A percentile compares a stretch with the other conserved stretches of the same genome.
phyloP scores from a whole-genome alignment of 768 basidiomycete species.

The Phaeotremella skinneri region DNA sequence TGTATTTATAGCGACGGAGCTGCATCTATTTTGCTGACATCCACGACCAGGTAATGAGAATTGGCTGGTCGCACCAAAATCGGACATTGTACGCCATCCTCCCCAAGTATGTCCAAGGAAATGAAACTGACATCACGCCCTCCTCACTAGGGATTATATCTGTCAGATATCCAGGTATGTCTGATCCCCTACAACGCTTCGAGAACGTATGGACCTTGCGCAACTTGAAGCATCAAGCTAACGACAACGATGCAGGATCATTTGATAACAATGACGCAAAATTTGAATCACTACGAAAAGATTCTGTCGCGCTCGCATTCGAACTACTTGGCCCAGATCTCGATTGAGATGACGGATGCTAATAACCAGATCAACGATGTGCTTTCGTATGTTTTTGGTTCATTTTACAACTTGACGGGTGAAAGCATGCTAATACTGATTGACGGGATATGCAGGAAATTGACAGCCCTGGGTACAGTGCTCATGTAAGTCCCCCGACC shows the following conservation, averaged over 20 bases:
- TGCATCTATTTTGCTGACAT: neutral
- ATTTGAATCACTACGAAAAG: conserved; percentile 99
- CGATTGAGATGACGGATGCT: conserved; percentile 99
- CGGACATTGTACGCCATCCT: conserved; percentile 78
- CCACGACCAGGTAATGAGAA: conserved; percentile 64
- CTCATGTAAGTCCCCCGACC: conserved; percentile 70
- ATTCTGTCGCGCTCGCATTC: conserved; percentile 97
- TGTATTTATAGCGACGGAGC: neutral
- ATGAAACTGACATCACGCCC: neutral
- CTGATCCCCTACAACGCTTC: too few species aligned
- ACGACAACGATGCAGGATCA: conserved; percentile 63
- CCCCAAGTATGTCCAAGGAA: neutral
- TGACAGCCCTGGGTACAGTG: conserved; percentile 95
- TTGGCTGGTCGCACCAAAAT: conserved; percentile 96
- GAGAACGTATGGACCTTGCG: neutral
- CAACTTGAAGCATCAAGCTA: neutral
- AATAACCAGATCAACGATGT: conserved; percentile 99
- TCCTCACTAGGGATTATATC: conserved; percentile 72
- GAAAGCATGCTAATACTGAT: neutral
- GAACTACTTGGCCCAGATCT: conserved; percentile 98
- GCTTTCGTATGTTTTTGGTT: conserved; percentile 58
- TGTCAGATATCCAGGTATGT: conserved; percentile 83
- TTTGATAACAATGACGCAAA: conserved; percentile 99
- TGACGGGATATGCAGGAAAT: conserved; percentile 56
- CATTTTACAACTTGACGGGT: neutral